Conservation (phyloP, 768 basidiomycete genomes). For the Kockovaella imperatae region DNA sequence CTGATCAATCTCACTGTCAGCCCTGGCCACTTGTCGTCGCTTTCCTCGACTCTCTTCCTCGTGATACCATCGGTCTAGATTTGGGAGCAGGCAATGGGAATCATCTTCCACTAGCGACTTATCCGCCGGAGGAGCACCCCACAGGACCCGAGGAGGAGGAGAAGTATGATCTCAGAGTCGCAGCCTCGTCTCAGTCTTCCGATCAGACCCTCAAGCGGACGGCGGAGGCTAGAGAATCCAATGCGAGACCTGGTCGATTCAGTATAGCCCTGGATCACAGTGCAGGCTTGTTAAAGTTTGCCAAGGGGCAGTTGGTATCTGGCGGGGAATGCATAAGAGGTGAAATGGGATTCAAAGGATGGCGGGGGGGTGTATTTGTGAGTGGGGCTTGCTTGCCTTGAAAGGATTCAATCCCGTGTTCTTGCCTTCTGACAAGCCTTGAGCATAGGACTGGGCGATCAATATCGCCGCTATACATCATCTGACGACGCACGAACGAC, state of each 20-base stretch:
- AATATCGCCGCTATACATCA: slow-evolving; percentile 98
- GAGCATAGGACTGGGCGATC: slow-evolving; percentile 80
- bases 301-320: slow-evolving; percentile 53
- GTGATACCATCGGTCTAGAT: slow-evolving; percentile 81
- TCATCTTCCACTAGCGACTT: slow-evolving; percentile 74
- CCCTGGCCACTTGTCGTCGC: slow-evolving; percentile 80
- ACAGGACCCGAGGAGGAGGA: too few species aligned
- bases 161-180: too few species aligned
- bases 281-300: slow-evolving; percentile 66
- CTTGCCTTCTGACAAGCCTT: slow-evolving; percentile 1
- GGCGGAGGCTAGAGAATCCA: too few species aligned
- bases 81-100: slow-evolving; percentile 97
- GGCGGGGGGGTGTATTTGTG: slow-evolving; percentile 77
- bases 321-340: slow-evolving; percentile 58
- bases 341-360: slow-evolving; percentile 61
- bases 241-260: slow-evolving; percentile 55
- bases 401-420: neutral
- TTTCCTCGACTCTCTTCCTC: slow-evolving; percentile 64
- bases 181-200: too few species aligned
- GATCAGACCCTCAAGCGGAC: too few species aligned
- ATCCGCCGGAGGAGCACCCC: too few species aligned
- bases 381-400: slow-evolving; percentile 40
- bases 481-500: slow-evolving; percentile 68
- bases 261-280: slow-evolving; percentile 83
- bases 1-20: slow-evolving; percentile 44